phyloP scores from a whole-genome alignment of 2,329 filamentous ascomycete species.

The Epichloe baconii region DNA sequence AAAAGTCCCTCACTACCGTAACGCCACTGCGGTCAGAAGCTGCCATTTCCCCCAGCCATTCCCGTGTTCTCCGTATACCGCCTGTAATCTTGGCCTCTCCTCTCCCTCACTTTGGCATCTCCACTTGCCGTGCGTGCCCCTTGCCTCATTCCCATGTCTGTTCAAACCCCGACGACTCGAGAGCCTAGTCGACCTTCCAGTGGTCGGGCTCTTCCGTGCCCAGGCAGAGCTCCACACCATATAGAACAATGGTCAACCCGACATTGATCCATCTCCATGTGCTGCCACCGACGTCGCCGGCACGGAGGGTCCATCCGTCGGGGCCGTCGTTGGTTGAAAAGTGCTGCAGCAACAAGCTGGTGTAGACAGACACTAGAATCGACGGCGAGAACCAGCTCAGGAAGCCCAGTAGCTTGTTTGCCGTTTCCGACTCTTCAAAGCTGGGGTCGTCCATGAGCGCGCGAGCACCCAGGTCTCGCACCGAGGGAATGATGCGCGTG shows the following conservation, averaged over 20 bases:
- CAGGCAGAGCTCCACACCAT: conserved; percentile 80
- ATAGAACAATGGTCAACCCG: conserved; percentile 75
- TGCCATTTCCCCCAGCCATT: conserved; percentile 7
- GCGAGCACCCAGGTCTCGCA: conserved; percentile 73
- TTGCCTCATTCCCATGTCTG: neutral
- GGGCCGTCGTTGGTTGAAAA: conserved; percentile 66
- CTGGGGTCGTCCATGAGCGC: conserved; percentile 75
- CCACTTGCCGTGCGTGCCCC: neutral
- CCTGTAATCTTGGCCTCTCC: neutral
- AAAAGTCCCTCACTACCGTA: conserved; percentile 16
- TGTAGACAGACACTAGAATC: conserved; percentile 92
- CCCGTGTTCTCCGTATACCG: neutral
- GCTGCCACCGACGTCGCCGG: conserved; percentile 68
- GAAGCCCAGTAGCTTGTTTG: conserved; percentile 66
- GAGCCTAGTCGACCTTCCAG: conserved; percentile 78
- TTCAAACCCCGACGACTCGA: neutral
- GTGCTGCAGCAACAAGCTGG: conserved; percentile 87
- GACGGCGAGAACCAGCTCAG: conserved; percentile 91
- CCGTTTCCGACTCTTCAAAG: conserved; percentile 73
- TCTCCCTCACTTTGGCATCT: neutral
- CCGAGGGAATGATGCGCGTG: conserved; percentile 87
- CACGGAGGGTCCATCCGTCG: conserved; percentile 73
- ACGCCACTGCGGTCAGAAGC: conserved; percentile 13
- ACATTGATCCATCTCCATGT: conserved; percentile 92
- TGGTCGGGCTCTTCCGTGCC: conserved; percentile 78